Evolutionary conservation across 2,329 filamentous ascomycete species (phyloP).

Genomic region (Botrytis aclada): DNA sequence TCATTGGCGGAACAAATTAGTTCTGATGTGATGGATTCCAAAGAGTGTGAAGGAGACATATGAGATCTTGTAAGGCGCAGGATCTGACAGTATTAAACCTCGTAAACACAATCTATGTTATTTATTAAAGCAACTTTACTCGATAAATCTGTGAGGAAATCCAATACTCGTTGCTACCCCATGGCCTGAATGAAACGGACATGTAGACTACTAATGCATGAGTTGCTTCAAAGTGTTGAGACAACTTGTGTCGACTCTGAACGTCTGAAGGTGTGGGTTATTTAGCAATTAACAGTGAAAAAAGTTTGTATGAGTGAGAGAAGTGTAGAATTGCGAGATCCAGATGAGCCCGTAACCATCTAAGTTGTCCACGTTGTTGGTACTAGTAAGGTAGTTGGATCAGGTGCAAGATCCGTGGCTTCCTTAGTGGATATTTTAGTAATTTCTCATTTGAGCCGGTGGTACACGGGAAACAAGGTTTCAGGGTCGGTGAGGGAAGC

Average conservation of each 20-base stretch:
- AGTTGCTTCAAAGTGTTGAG: neutral
- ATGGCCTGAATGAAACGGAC: no score
- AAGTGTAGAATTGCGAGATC: neutral
- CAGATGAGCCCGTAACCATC: neutral
- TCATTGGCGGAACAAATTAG: neutral
- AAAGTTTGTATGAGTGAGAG: neutral
- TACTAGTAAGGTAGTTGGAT: neutral
- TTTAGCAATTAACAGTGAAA: neutral
- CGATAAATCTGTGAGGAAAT: no score
- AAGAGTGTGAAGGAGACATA: neutral
- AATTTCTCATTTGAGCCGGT: neutral
- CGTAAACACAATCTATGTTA: no score
- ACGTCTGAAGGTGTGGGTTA: neutral
- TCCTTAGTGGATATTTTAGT: neutral
- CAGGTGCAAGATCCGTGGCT: neutral
- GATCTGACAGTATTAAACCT: neutral
- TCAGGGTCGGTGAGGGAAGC: neutral
- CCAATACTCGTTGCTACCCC: no score
- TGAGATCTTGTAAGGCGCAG: neutral
- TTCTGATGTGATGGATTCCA: neutral
- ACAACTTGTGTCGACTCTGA: neutral
- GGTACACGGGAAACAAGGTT: neutral
- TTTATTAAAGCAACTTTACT: no score
- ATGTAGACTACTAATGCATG: no score
- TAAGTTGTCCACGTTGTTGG: neutral